Percentiles rank a stretch among this genome's conserved stretches.
These are phyloP conservation scores for Nannochloropsis gaditana DNA, from an alignment of 108 stramenopile genomes.

Conservation along the genomic window DNA sequence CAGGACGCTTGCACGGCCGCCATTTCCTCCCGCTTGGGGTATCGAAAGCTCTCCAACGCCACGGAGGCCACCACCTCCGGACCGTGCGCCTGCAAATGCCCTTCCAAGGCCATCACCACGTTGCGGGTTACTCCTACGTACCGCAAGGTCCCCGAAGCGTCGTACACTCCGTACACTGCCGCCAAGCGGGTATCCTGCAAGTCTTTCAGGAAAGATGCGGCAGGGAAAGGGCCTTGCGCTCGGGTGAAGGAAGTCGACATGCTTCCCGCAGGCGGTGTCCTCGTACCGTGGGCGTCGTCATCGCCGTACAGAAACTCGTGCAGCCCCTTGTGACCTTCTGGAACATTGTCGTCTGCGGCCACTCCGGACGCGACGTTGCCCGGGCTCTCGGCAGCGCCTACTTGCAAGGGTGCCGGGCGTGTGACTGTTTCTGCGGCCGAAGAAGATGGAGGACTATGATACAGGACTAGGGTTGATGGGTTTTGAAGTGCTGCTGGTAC, in stretches of 20 bases:
- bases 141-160: background rate
- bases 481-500: background rate
- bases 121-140: slow-evolving; percentile 4
- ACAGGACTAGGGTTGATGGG: background rate
- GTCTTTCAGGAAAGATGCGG: background rate
- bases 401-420: background rate
- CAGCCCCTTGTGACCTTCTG: background rate
- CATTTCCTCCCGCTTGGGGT: slow-evolving; percentile 42
- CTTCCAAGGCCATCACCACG: background rate
- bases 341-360: slow-evolving; percentile 19
- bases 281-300: background rate
- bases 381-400: background rate
- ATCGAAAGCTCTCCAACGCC: slow-evolving; percentile 40
- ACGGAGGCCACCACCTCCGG: background rate
- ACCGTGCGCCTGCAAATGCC: slow-evolving; percentile 5
- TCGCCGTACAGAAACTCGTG: slow-evolving; percentile 15
- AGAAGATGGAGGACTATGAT: slow-evolving; percentile 5
- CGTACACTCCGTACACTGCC: slow-evolving; percentile 16
- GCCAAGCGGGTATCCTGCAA: background rate
- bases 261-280: no score
- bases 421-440: background rate
- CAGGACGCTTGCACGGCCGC: slow-evolving; percentile 30
- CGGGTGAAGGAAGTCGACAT: background rate
- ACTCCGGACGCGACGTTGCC: background rate
- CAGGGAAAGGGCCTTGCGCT: background rate